These are phyloP conservation scores for Cladosporium velox DNA, from an alignment of 2,329 filamentous ascomycete species.

Conservation along the genomic window DNA sequence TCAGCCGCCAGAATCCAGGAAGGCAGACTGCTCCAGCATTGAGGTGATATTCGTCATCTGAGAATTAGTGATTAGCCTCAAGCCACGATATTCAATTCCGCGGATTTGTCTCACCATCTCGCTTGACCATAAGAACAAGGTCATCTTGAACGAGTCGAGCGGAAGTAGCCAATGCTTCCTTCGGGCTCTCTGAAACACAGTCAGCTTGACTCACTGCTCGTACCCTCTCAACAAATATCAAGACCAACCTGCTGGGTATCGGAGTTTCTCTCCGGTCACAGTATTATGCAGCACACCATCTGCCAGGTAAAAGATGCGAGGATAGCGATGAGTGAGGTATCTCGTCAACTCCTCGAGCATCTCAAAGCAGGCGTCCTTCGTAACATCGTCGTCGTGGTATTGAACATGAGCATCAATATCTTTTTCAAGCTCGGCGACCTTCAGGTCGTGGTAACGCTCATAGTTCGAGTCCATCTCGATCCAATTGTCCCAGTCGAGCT, in stretches of 20 bases:
- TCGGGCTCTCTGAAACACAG: conserved; percentile 7
- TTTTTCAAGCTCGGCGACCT: conserved; percentile 18
- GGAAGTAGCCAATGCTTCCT: conserved; percentile 8
- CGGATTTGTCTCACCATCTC: neutral
- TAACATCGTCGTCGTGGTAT: conserved; percentile 9
- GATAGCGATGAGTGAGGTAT: conserved; percentile 16
- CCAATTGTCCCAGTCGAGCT: conserved; percentile 16
- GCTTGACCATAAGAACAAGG: conserved; percentile 15
- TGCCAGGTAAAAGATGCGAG: conserved; percentile 1
- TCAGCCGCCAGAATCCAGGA: conserved; percentile 17
- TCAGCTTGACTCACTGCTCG: neutral
- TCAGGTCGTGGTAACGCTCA: conserved; percentile 10
- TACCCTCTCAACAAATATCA: neutral
- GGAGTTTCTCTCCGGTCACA: conserved; percentile 15
- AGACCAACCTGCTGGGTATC: conserved; percentile 6
- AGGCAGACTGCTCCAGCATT: conserved; percentile 15
- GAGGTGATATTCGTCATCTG: conserved; percentile 15
- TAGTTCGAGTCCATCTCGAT: conserved; percentile 18
- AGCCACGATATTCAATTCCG: neutral
- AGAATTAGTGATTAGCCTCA: neutral
- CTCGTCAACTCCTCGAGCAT: conserved; percentile 15
- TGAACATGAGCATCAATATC: conserved; percentile 14
- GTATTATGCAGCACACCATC: neutral
- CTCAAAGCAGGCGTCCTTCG: conserved; percentile 13
- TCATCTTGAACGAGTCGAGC: conserved; percentile 16